phyloP scores from a whole-genome alignment of 2,329 filamentous ascomycete genomes.

The Aspergillus tanneri region DNA sequence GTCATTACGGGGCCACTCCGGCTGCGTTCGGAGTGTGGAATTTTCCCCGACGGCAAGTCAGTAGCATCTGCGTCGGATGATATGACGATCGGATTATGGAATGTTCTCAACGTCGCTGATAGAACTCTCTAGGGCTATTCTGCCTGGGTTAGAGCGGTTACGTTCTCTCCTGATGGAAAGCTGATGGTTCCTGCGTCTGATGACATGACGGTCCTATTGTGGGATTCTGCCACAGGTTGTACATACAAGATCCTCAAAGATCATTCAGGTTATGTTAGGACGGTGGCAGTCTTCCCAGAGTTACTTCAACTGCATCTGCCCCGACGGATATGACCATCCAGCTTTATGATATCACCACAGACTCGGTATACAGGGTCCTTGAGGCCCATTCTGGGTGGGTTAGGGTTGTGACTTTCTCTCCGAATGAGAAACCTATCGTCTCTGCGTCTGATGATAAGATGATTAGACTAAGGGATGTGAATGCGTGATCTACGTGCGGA shows the following conservation, averaged over 20 bases:
- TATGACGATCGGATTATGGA: background rate
- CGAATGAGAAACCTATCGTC: background rate
- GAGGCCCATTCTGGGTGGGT: background rate
- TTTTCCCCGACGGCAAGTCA: background rate
- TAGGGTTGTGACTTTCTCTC: background rate
- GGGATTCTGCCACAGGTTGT: conserved; percentile 16
- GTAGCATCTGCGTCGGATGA: background rate
- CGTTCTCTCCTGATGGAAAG: conserved; percentile 29
- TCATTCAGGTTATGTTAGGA: background rate
- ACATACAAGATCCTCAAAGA: background rate
- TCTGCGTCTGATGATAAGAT: background rate
- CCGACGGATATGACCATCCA: background rate
- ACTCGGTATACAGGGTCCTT: background rate
- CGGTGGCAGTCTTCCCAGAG: background rate
- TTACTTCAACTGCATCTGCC: background rate
- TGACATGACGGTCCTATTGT: conserved; percentile 27
- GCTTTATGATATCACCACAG: background rate
- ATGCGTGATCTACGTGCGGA: background rate
- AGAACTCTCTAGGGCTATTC: conserved; percentile 24
- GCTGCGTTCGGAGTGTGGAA: background rate
- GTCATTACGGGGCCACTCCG: conserved; percentile 20
- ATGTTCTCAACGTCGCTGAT: background rate
- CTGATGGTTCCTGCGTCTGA: conserved; percentile 26
- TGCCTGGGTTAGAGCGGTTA: conserved; percentile 17
- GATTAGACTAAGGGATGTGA: background rate